Evolutionary conservation across 2,329 filamentous ascomycete species (phyloP), one percentile per base, ranked within the genome.

Genomic region (Hypoxylon sp.): DNA sequence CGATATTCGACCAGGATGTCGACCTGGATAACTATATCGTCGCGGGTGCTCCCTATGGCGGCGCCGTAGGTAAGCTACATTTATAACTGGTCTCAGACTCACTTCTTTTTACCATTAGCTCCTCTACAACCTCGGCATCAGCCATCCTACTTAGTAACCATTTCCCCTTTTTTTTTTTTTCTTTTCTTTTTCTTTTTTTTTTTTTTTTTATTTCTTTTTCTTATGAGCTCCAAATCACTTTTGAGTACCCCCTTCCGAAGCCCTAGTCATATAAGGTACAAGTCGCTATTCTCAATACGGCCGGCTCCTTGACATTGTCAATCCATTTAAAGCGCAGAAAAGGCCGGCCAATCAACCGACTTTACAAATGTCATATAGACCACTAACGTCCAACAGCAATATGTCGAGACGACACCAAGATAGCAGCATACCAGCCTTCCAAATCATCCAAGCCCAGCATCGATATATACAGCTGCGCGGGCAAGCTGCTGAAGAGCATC

Each of bases 21-120:
- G 94, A 99, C 80, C 87, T 99, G 70, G 94, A 97, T 82, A 96
- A 95, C 81, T 97, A 96, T 81, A 85, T 94, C 73, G 89, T 97
- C 74, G 89, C 90, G 60, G 95, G 94, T 74, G 96, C 95, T 76
- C 93, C 93, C 22, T 97, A 95, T 78, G 93, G 91, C 73, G 95
- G 95, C 73, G 94, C 95, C 75, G 84, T 98, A 82, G 94, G 94
- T 97, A 88, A 78, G 84, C 52, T 22, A 41, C 30, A 41, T 34
- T 54, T 47, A 57, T 49, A 19, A 64, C n/a, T 64, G 48, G 39
- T 62, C 62, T 20, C 6, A 46, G 24, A 24, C 5, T 24, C 10
- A 41, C 17, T 15, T 13, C 11, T 15, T 2, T 15, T 34, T 34
- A 34, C 30, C 30, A 13, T 13, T 15, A 13, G 11, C 15, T 2